Evolutionary conservation across 176 grass and related monocot species (phyloP), one percentile per base, ranked within the genome.

Genomic region (Oryza officinalis): DNA sequence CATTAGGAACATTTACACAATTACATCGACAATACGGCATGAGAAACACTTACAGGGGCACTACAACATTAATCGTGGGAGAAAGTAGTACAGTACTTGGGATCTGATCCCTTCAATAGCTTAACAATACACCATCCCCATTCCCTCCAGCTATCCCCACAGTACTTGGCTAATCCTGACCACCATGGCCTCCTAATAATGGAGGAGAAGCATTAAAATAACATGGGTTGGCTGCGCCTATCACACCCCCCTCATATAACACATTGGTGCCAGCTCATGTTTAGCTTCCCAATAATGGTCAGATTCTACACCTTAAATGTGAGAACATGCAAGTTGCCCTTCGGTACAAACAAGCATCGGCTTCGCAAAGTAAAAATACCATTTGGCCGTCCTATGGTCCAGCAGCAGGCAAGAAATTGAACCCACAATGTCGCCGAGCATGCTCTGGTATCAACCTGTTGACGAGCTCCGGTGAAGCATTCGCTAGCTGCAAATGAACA

Each of bases 361-460:
- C 63, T 77, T 52, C 27, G 50, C 76, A 27, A 72, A 67, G 57
- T 45, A 76, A 78, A 68, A 72, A 61, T 43, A 84, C 38, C 43
- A 38, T 72, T 57, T 69, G 54, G 71, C 71, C 50, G 69, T 70
- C 23, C 71, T 92, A 92, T 27, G 71, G 80, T 78, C 86, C 90
- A 12, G 78, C 69, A 22, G 72, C 27, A 14, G 67, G 81, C 52
- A 73, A 78, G 31, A 90, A 87, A 81, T 52, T 91, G 57, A 93
- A 76, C 76, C 91, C 93, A 46, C 65, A 87, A 86, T 94, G 88
- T 15, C 90, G 79, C 80, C 47, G 88, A 77, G 86, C 87, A 88
- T 97, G 90, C 31, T 94, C 95, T 68, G 95, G 95, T 70, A 94
- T 90, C 90, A 97, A 74, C 77, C 94, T 91, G 92, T 86, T 86